Evolutionary conservation across 2,329 filamentous ascomycete species (phyloP).

Genomic region (Grosmannia penicillata): DNA sequence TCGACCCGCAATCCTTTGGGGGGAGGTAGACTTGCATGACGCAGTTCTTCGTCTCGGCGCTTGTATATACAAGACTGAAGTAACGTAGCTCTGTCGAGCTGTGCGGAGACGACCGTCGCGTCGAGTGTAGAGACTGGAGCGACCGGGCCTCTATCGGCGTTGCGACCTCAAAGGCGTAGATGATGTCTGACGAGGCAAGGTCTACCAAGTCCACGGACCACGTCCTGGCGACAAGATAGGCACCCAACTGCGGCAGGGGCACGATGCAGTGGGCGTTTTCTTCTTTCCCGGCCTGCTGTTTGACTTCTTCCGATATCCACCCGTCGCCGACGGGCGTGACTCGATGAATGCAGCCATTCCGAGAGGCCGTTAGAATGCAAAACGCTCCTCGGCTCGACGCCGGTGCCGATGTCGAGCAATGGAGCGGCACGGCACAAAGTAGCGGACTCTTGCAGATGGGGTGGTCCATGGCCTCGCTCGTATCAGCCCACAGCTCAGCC

Average conservation of each 20-base stretch:
- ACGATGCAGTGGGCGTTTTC: conserved; percentile 41
- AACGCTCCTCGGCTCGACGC: conserved; percentile 8
- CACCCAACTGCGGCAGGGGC: conserved; percentile 39
- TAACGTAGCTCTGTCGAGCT: conserved; percentile 42
- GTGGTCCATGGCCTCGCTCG: conserved; percentile 25
- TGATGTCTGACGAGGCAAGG: conserved; percentile 35
- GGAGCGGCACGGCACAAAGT: conserved; percentile 31
- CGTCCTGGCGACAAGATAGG: conserved; percentile 45
- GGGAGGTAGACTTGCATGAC: conserved; percentile 50
- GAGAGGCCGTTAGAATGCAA: conserved; percentile 32
- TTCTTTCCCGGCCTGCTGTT: conserved; percentile 21
- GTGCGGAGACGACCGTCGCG: conserved; percentile 34
- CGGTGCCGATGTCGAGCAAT: neutral
- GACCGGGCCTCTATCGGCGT: conserved; percentile 43
- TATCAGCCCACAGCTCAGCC: conserved; percentile 38
- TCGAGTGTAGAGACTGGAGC: conserved; percentile 44
- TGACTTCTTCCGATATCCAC: conserved; percentile 36
- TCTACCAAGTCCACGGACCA: conserved; percentile 47
- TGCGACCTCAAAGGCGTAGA: conserved; percentile 45
- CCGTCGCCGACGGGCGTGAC: conserved; percentile 24
- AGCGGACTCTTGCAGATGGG: conserved; percentile 37
- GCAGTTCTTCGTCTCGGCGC: conserved; percentile 43
- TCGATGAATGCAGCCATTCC: conserved; percentile 33
- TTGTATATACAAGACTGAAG: conserved; percentile 50
- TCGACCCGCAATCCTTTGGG: conserved; percentile 33